These are phyloP conservation scores for Tillandsia fasciculata DNA, from an alignment of 176 grass and related monocot species.

Conservation along the genomic window DNA sequence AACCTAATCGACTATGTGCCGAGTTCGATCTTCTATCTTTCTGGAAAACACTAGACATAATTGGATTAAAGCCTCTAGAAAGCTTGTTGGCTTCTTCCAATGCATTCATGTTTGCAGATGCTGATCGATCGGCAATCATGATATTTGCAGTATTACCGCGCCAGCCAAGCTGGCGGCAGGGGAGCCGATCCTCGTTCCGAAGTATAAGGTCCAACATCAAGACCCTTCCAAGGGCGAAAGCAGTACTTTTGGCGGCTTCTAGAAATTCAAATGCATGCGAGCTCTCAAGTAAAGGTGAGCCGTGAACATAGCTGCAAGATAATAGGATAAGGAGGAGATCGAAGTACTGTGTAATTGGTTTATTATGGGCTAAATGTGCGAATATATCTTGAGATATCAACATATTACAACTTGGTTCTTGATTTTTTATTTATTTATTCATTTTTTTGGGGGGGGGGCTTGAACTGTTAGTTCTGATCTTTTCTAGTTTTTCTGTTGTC, in stretches of 20 bases:
- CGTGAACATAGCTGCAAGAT: constrained; percentile 76
- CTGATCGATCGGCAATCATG: constrained; percentile 52
- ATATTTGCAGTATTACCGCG: constrained; percentile 87
- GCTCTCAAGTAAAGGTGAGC: constrained; percentile 75
- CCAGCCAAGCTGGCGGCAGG: constrained; percentile 87
- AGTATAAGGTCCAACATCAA: constrained; percentile 90
- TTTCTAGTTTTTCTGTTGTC: too few species aligned
- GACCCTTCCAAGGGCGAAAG: constrained; percentile 64
- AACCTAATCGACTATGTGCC: constrained; percentile 30
- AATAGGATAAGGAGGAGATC: constrained; percentile 15
- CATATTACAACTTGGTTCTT: too few species aligned
- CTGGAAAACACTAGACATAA: constrained; percentile 25
- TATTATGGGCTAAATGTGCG: too few species aligned
- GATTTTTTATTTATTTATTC: too few species aligned
- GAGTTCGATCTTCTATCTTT: constrained; percentile 51
- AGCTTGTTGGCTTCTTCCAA: constrained; percentile 22
- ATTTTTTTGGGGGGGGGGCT: too few species aligned
- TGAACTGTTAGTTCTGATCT: too few species aligned
- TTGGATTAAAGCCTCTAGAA: constrained; percentile 25
- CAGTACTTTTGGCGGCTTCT: constrained; percentile 45
- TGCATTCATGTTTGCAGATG: constrained; percentile 19
- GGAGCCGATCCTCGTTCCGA: constrained; percentile 83
- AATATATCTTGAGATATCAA: too few species aligned
- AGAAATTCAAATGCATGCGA: constrained; percentile 67
- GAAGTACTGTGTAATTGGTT: neutral